Evolutionary conservation across 2,329 filamentous ascomycete species (phyloP), one percentile per base, ranked within the genome.

Genomic region (Diaporthe vexans): DNA sequence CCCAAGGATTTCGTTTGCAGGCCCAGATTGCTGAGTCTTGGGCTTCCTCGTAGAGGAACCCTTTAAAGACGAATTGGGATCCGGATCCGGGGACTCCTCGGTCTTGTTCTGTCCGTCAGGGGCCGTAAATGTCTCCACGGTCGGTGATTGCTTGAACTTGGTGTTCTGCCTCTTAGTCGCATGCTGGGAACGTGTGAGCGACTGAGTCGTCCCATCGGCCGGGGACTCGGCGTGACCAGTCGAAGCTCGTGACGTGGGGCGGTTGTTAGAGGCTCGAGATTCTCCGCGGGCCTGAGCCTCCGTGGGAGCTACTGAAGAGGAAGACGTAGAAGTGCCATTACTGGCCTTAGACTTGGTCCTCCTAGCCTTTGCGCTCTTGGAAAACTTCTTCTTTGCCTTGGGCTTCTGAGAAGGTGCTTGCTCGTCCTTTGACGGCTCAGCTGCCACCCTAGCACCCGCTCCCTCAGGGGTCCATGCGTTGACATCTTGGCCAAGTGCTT

Each of bases 81-180:
- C 52, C 58, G 54, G 46, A 29, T 71, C 65, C 51, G 67, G 51
- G 54, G 35, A 46, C n/a, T 40, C 71, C 17, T 37, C 67, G 58
- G 51, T 56, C 65, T 68, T 73, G 40, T 58, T 59, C 54, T 71
- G 33, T 35, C 58, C 74, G 19, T 54, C 58, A 1, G 52, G 35
- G 37, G 51, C 15, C 33, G 35, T 56, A 21, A 70, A 59, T 2
- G 15, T 2, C 33, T 73, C 61, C 17, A 19, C 61, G 17, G 51
- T n/a, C 40, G 57, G 54, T 13, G 57, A 21, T 37, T 58, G 29
- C 52, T 74, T 75, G 33, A 51, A 61, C 26, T 74, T 70, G 21
- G 52, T 61, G 19, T 68, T 57, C 21, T 67, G 72, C 29, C 48
- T 72, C 54, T 75, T 73, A 33, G 70, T 67, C 11, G 26, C 58